Conservation (phyloP, 352 stramenopile genomes). For the Halophytophthora batemanensis region DNA sequence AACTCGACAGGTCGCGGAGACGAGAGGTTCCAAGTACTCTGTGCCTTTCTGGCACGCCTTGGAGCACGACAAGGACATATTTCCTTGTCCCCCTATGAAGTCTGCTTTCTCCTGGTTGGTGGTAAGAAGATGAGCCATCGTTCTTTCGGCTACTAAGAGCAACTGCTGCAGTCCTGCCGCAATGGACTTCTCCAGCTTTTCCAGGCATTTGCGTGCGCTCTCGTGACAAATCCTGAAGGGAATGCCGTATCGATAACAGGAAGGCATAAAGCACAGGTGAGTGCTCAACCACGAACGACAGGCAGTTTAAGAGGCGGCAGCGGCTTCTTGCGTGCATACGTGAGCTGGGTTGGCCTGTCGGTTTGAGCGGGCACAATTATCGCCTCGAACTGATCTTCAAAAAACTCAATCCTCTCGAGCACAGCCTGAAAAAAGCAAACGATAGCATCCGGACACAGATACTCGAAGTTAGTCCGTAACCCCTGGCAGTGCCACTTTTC, state of each 20-base stretch:
- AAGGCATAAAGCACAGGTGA: neutral
- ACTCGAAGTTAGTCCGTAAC: too few species aligned
- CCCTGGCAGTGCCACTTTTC: neutral
- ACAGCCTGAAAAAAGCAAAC: slow-evolving; percentile 35
- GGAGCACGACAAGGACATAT: slow-evolving; percentile 71
- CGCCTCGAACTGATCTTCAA: slow-evolving; percentile 60
- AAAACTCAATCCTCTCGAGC: slow-evolving; percentile 53
- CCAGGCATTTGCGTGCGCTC: slow-evolving; percentile 61
- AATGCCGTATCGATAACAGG: neutral
- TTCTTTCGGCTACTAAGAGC: slow-evolving; percentile 65
- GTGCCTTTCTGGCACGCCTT: slow-evolving; percentile 64
- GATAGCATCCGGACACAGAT: too few species aligned
- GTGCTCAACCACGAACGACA: neutral
- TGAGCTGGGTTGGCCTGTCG: slow-evolving; percentile 68
- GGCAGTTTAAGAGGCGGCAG: neutral
- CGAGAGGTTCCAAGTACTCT: slow-evolving; percentile 69
- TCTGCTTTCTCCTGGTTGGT: slow-evolving; percentile 68
- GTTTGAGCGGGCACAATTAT: slow-evolving; percentile 33
- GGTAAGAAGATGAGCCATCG: slow-evolving; percentile 41
- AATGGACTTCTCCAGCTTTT: slow-evolving; percentile 62
- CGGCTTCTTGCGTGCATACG: slow-evolving; percentile 28
- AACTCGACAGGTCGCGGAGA: slow-evolving; percentile 43
- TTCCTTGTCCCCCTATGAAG: slow-evolving; percentile 70
- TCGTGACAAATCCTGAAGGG: slow-evolving; percentile 68
- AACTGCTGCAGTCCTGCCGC: slow-evolving; percentile 45